phyloP scores from a whole-genome alignment of 192 early-diverging fungal genomes.

The Pecoramyces ruminantium region DNA sequence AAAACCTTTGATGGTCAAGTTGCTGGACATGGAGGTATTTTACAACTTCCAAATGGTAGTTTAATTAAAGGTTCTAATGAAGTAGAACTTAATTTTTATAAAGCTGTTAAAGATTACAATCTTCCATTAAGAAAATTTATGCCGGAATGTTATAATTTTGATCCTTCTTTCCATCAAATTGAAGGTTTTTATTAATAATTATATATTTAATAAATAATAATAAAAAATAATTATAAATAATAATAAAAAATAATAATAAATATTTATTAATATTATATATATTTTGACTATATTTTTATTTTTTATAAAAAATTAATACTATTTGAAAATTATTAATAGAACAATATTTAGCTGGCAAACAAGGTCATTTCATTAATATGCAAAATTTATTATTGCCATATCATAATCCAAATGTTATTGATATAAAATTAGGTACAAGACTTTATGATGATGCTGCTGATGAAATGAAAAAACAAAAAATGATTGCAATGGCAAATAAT shows the following conservation, averaged over 20 bases:
- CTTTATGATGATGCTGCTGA: conserved; percentile 56
- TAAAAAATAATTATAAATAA: too few species aligned
- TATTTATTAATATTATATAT: too few species aligned
- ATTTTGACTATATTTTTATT: too few species aligned
- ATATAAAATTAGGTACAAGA: conserved; percentile 72
- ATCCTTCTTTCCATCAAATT: not conserved
- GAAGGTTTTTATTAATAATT: too few species aligned
- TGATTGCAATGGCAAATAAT: conserved; percentile 36
- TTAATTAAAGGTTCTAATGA: conserved; percentile 50
- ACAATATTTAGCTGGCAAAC: not conserved
- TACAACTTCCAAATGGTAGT: conserved; percentile 38
- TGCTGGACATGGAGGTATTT: conserved; percentile 56
- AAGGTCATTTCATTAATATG: conserved; percentile 30
- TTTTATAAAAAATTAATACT: too few species aligned
- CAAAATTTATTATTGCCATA: conserved; percentile 61
- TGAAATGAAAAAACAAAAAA: conserved; percentile 47
- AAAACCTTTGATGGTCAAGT: conserved; percentile 49
- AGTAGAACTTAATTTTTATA: conserved; percentile 60
- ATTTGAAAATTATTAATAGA: not conserved
- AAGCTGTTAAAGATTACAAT: conserved; percentile 9
- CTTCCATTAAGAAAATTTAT: not conserved
- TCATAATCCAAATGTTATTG: conserved; percentile 56
- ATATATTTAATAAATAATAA: too few species aligned
- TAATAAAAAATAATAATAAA: too few species aligned
- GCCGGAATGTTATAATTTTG: not conserved